Evolutionary conservation across 108 stramenopile species (phyloP), one percentile per base, ranked within the genome.

Genomic region (Pseudonitzschia delicatissima): DNA sequence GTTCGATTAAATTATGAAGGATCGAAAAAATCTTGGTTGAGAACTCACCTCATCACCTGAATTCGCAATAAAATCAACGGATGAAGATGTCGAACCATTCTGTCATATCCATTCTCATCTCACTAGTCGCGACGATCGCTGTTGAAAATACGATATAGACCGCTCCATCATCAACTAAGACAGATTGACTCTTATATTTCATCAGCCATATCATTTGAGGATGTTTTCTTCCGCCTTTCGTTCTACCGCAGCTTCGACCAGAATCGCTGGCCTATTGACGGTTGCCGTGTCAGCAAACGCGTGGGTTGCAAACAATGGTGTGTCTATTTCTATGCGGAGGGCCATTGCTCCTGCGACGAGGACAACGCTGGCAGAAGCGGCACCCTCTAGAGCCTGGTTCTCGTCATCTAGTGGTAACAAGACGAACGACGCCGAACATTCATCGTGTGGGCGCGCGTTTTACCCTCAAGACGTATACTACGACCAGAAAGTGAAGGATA

Each of bases 381-480:
- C 60, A 7, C 60, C 60, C 15, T 55, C 53, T 23, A 18, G 27
- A 7, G 23, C 57, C 57, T 36, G 17, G 20, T 35, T 33, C 34
- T 33, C 60, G 21, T 32, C 57, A 17, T 58, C 35, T 13, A 58
- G 21, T 1, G 28, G 28, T 18, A 15, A 6, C 35, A 23, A 21
- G 3, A 18, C 6, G 23, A 50, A 50, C 12, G 55, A 57, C 1
- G 55, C n/a, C 55, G 32, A 29, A 17, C 81, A 83, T 65, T 79
- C 77, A 0, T 45, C 69, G 32, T 83, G 82, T 68, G 88, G 88
- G 13, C 84, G 85, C 32, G 78, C 83, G 11, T 62, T 80, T 39
- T 58, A 81, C 28, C 88, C 88, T 17, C 49, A 60, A 51, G 88
- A 90, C 72, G 70, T 90, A 13, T 76, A 81, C 42, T 87, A 80